Evolutionary conservation across 805 yeast genomes (phyloP), one percentile per base, ranked within the genome.

Genomic region (Kazachstania martiniae): DNA sequence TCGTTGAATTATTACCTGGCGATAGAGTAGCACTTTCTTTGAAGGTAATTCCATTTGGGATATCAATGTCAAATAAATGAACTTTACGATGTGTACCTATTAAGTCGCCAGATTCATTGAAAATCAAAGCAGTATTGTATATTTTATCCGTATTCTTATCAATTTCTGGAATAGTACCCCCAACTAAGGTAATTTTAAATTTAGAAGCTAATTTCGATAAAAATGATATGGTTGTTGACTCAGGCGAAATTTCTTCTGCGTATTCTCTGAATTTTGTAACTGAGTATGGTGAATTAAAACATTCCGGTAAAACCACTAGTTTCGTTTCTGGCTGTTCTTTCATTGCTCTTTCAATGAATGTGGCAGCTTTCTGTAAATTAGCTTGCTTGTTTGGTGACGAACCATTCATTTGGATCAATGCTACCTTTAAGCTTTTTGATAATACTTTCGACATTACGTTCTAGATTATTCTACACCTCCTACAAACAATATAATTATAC

Each of bases 241-340:
- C 94, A 2, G 62, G 54, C 5, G 94, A 93, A 27, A 91, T 81
- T n/a, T 56, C 45, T 56, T 91, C 98, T 3, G 95, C 87, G 53
- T 91, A 89, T 37, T 83, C 76, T 5, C 81, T 72, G 58, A 91
- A 91, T 40, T 87, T 79, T 37, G 72, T 72, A 18, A 85, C 94
- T 0, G 94, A 74, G 52, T 91, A 91, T 3, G 97, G 97, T 1
- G 95, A 83, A 56, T 89, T 91, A 71, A 87, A 89, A 61, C 95
- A 86, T 61, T 91, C 97, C 7, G 98, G 98, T 21, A 91, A 63
- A 42, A 91, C 84, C 8, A 91, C 71, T 26, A 89, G 63, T 46
- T 87, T 81, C 6, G 78, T 70, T 6, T 76, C 71, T 12, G 74
- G 66, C 16, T 78, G 74, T 34, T 63, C 53, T 9, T 35, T 29